Evolutionary conservation across 2,329 filamentous ascomycete genomes (phyloP).

Genomic region (Lecanicillium sp.): DNA sequence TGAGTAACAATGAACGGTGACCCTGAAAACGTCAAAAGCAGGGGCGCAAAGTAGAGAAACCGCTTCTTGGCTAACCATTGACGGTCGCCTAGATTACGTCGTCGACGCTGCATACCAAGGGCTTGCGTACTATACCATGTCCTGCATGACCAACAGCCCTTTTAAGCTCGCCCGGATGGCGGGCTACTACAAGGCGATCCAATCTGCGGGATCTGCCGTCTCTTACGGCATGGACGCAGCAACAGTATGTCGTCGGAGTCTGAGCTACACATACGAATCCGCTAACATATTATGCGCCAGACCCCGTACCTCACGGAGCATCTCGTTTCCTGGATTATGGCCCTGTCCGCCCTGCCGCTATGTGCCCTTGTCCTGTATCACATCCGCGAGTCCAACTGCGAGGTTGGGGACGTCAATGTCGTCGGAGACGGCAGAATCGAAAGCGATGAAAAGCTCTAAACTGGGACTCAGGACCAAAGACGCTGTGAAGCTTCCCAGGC

Average conservation of each 20-base stretch:
- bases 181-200: constrained; percentile 72
- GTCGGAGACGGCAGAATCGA: constrained; percentile 12
- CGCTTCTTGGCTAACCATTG: no score
- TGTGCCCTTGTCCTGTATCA: constrained; percentile 11
- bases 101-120: constrained; percentile 30
- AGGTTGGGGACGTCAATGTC: constrained; percentile 11
- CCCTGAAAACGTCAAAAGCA: no score
- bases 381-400: constrained; percentile 14
- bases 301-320: constrained; percentile 13
- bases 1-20: no score
- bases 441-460: no score
- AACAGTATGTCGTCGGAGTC: constrained; percentile 7
- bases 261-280: not conserved
- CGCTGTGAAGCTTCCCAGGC: no score
- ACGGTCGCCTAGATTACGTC: constrained; percentile 9
- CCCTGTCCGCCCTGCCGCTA: constrained; percentile 12
- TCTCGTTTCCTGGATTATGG: constrained; percentile 13
- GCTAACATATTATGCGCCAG: constrained; percentile 6
- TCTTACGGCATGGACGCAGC: constrained; percentile 14
- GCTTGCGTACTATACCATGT: constrained; percentile 63
- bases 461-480: no score
- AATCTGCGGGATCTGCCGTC: constrained; percentile 58
- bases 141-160: constrained; percentile 60
- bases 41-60: no score
- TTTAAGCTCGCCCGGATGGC: constrained; percentile 66